A percentile compares a stretch with the other conserved stretches of the same genome.
These are phyloP conservation scores for Komagataella phaffii DNA, from an alignment of 805 yeast species.

Conservation along the genomic window DNA sequence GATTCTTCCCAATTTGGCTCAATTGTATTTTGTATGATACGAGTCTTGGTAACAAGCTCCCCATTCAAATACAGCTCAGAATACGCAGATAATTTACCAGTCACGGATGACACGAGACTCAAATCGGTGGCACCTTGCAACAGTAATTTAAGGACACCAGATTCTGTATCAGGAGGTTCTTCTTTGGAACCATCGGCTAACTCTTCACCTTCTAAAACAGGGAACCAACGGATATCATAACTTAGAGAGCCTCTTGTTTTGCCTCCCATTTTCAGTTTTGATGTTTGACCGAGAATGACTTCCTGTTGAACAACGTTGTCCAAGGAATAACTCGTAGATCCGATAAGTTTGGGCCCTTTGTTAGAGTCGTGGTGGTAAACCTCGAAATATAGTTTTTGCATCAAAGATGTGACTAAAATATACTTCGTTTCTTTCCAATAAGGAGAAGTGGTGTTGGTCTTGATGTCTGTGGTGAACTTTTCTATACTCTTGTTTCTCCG, in stretches of 20 bases:
- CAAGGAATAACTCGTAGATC: slow-evolving; percentile 39
- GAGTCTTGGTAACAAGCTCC: slow-evolving; percentile 37
- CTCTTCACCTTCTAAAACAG: slow-evolving; percentile 27
- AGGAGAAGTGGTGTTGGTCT: slow-evolving; percentile 42
- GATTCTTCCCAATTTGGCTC: slow-evolving; percentile 63
- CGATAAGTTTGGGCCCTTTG: slow-evolving; percentile 39
- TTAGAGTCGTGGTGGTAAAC: slow-evolving; percentile 42
- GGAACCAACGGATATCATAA: slow-evolving; percentile 42
- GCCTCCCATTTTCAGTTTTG: slow-evolving; percentile 33
- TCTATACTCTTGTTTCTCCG: slow-evolving; percentile 27
- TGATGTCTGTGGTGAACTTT: slow-evolving; percentile 33
- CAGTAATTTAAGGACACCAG: slow-evolving; percentile 57
- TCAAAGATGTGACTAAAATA: slow-evolving; percentile 40
- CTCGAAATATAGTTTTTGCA: slow-evolving; percentile 41
- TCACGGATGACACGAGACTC: slow-evolving; percentile 35
- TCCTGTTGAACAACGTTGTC: slow-evolving; percentile 46
- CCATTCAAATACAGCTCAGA: slow-evolving; percentile 54
- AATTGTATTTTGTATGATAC: slow-evolving; percentile 53
- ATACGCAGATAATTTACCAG: slow-evolving; percentile 47
- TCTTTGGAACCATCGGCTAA: slow-evolving; percentile 37
- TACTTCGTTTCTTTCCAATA: slow-evolving; percentile 55
- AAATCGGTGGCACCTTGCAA: slow-evolving; percentile 48
- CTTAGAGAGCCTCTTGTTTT: slow-evolving; percentile 44
- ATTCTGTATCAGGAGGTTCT: slow-evolving; percentile 44
- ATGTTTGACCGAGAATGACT: slow-evolving; percentile 24